Conservation (phyloP, 2,329 filamentous ascomycete genomes). For the Thelonectria blattea region DNA sequence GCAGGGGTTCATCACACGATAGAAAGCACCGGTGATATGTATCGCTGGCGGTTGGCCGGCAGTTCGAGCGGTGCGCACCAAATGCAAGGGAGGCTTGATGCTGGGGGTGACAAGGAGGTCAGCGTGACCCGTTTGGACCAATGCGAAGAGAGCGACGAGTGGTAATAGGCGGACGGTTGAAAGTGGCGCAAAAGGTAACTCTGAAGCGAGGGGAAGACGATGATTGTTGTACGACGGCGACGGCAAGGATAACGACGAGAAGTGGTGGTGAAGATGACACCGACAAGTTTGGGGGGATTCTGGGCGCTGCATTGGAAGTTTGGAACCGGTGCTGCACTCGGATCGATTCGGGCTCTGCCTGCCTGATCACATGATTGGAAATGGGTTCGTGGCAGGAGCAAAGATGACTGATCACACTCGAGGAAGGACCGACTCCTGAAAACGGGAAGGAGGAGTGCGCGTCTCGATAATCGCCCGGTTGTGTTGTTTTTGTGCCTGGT, state of each 20-base stretch:
- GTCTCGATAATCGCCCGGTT: slow-evolving; percentile 3
- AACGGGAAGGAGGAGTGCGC: slow-evolving; percentile 8
- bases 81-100: slow-evolving; percentile 25
- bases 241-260: slow-evolving; percentile 20
- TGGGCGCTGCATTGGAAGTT: too few relatives aligned
- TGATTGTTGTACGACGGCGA: slow-evolving; percentile 31
- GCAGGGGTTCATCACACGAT: slow-evolving; percentile 27
- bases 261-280: slow-evolving; percentile 25
- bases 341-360: slow-evolving; percentile 21
- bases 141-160: slow-evolving; percentile 14
- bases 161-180: slow-evolving; percentile 8
- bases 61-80: slow-evolving; percentile 29
- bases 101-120: slow-evolving; percentile 9
- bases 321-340: slow-evolving; percentile 21
- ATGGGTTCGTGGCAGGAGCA: slow-evolving; percentile 21
- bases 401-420: slow-evolving; percentile 30
- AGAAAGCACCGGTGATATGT: slow-evolving; percentile 28
- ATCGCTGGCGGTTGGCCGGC: slow-evolving; percentile 27
- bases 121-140: slow-evolving; percentile 19
- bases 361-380: slow-evolving; percentile 37
- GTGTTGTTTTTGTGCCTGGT: neutral
- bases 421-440: slow-evolving; percentile 9
- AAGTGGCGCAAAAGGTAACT: slow-evolving; percentile 16
- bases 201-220: slow-evolving; percentile 14
- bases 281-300: slow-evolving; percentile 26